Evolutionary conservation across 1,139 yeast species (phyloP), one percentile per base, ranked within the genome.

Genomic region (Magnusiomyces suaveolens): DNA sequence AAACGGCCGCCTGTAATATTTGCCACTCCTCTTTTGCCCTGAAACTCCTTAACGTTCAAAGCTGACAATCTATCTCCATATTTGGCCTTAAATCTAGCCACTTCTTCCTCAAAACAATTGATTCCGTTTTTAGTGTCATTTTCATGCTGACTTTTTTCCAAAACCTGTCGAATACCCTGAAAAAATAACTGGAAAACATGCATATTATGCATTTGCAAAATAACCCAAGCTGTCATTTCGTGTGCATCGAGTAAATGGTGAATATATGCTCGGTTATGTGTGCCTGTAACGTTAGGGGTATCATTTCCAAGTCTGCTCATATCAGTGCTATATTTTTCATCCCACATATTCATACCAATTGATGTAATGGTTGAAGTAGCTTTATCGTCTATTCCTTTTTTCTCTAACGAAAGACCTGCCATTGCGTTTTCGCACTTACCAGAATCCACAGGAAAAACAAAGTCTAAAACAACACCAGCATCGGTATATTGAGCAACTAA

Each of bases 221-320:
- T 58, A 38, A 73, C 73, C 66, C 72, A 69, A 1, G 75, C 74
- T 16, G 73, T 65, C 76, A 73, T 73, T 58, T 73, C 77, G 29
- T 63, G 62, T 3, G 75, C 76, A 43, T 69, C 60, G 36, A 73
- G 62, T 38, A 73, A 59, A 57, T 73, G 77, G 52, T 73, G 74
- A 8, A 73, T 56, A 57, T 72, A 73, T 2, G 76, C 75, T 26
- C 69, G 60, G 57, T 68, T 65, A 53, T 71, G 69, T 12, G 59
- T 52, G 6, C 63, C 66, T 26, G 65, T 60, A n/a, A 43, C 49
- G 41, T 60, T 55, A 25, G 57, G 60, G 54, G 64, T 29, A 56
- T 53, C 54, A 59, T 56, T 53, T 26, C 65, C 67, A 58, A 52
- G 49, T 12, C 59, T 54, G 1, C 59, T 50, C 64, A 66, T 63